Conservation (phyloP, 2,329 filamentous ascomycete genomes). For the Aspergillus oerlinghausenensis region DNA sequence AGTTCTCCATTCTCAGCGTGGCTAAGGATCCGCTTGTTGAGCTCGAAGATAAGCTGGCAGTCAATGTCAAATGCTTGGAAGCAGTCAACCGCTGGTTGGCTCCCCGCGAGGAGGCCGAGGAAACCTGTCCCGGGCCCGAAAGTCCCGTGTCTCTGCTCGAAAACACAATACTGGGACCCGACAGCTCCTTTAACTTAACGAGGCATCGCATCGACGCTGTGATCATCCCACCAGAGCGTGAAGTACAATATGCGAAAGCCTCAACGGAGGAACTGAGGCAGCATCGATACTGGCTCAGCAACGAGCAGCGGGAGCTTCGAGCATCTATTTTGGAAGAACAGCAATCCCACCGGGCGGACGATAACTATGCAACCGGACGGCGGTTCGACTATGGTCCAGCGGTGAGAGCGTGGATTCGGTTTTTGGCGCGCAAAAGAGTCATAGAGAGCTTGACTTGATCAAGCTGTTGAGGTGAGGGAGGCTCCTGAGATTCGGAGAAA, state of each 20-base stretch:
- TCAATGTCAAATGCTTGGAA: constrained; percentile 44
- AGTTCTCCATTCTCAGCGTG: constrained; percentile 75
- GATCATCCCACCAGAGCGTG: constrained; percentile 19
- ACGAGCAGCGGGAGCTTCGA: constrained; percentile 30
- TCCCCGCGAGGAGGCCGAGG: background rate
- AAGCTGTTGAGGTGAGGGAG: background rate
- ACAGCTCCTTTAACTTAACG: constrained; percentile 34
- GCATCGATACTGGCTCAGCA: constrained; percentile 23
- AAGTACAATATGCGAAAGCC: constrained; percentile 19
- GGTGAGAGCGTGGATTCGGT: constrained; percentile 64
- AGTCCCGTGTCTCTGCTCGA: constrained; percentile 9
- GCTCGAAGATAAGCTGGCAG: constrained; percentile 41
- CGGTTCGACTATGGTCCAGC: constrained; percentile 64
- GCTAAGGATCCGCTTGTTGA: constrained; percentile 60
- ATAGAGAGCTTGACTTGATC: constrained; percentile 38
- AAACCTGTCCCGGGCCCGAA: background rate
- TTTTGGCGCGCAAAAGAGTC: constrained; percentile 62
- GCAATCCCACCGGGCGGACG: constrained; percentile 34
- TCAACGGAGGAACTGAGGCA: constrained; percentile 28
- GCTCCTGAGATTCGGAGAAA: background rate
- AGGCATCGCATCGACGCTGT: constrained; percentile 30
- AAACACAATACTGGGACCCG: constrained; percentile 29
- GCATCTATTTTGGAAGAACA: constrained; percentile 37
- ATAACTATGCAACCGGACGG: constrained; percentile 38
- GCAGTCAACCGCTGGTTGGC: constrained; percentile 30